Percentiles rank a stretch among this genome's conserved stretches.
Conservation (phyloP, 2,329 filamentous ascomycete genomes). For the Tolypocladium inflatum region DNA sequence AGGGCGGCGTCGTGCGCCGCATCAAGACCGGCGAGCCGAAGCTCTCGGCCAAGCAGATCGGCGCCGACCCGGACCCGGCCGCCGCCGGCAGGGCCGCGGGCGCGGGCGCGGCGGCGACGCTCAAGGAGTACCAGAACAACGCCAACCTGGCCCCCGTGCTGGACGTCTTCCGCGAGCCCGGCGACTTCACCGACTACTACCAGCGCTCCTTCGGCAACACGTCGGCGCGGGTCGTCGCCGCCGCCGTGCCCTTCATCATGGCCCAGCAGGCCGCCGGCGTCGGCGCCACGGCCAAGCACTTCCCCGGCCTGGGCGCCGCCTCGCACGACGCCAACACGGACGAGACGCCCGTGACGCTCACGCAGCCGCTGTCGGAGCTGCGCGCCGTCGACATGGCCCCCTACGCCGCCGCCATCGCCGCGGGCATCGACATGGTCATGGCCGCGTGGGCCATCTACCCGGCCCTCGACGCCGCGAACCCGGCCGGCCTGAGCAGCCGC, state of each 20-base stretch:
- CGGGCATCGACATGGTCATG: slow-evolving; percentile 10
- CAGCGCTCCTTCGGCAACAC: slow-evolving; percentile 7
- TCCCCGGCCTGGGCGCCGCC: slow-evolving; percentile 10
- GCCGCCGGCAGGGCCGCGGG: slow-evolving; percentile 4
- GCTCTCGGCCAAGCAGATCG: slow-evolving; percentile 7
- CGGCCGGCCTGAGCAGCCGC: slow-evolving; percentile 9
- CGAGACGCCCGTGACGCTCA: slow-evolving; percentile 6
- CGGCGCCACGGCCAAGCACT: slow-evolving; percentile 8
- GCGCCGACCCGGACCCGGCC: slow-evolving; percentile 3
- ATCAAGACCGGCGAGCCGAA: slow-evolving; percentile 6
- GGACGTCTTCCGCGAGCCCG: slow-evolving; percentile 5
- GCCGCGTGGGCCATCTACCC: slow-evolving; percentile 11
- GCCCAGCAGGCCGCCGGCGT: slow-evolving; percentile 8
- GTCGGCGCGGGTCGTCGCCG: slow-evolving; percentile 1
- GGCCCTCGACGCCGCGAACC: slow-evolving; percentile 6
- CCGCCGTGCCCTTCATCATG: slow-evolving; percentile 7
- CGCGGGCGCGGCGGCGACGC: slow-evolving; percentile 4
- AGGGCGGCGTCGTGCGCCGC: slow-evolving; percentile 8
- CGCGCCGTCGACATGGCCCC: slow-evolving; percentile 6
- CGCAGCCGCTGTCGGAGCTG: slow-evolving; percentile 4
- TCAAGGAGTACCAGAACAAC: slow-evolving; percentile 5
- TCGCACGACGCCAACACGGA: slow-evolving; percentile 9
- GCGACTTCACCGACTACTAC: slow-evolving; percentile 7
- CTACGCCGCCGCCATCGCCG: slow-evolving; percentile 9
- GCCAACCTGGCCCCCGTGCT: slow-evolving; percentile 9